phyloP scores from a whole-genome alignment of 2,329 filamentous ascomycete species.

The Pezicula rhizophila region DNA sequence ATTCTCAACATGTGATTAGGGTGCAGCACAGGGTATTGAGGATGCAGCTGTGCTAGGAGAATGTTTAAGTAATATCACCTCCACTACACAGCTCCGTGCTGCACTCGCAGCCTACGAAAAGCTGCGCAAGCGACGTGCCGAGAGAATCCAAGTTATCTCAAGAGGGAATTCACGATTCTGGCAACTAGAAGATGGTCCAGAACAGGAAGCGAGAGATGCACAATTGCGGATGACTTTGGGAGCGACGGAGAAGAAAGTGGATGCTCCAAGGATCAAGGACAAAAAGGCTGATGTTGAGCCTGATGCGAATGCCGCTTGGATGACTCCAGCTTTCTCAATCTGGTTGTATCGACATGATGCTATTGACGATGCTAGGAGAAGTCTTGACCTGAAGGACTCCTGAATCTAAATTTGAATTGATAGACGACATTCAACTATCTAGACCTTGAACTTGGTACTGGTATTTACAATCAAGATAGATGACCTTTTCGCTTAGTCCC shows the following conservation, averaged over 20 bases:
- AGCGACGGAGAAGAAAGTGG: no score
- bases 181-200: no score
- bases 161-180: conserved; percentile 1
- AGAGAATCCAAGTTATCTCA: conserved; percentile 6
- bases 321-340: no score
- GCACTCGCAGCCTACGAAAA: conserved; percentile 33
- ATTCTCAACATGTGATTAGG: neutral
- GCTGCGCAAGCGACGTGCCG: conserved; percentile 29
- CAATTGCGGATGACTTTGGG: no score
- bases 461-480: conserved; percentile 55
- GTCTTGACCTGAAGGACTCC: no score
- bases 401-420: neutral
- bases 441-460: conserved; percentile 48
- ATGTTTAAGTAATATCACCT: conserved; percentile 16
- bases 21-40: neutral
- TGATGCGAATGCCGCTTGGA: no score
- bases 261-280: no score
- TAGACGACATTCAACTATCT: neutral
- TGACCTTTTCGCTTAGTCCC: conserved; percentile 45
- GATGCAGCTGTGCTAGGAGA: neutral
- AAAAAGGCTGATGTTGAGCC: no score
- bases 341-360: no score
- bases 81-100: conserved; percentile 20
- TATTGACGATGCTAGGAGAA: no score
- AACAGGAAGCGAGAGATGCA: no score